Base-by-base conservation (phyloP, 2,329 filamentous ascomycete species). In the Pestalotiopsis fici region DNA sequence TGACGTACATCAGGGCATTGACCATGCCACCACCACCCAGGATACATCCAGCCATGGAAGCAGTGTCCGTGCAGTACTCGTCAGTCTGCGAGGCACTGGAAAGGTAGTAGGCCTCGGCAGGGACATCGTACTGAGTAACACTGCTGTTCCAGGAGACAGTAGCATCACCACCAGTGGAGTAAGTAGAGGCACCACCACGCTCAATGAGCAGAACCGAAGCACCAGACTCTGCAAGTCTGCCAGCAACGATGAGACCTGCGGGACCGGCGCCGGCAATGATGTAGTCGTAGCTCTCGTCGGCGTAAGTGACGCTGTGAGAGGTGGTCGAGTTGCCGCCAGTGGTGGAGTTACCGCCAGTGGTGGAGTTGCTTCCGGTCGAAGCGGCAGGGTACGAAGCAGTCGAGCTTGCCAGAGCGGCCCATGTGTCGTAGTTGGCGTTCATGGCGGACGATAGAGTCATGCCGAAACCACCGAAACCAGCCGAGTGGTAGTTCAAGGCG, bases 241-340 rank as follows among this genome's bases (percentile, higher is more conserved):
- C 74, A 3, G 79, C 78, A 1, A 75, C 74, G 23, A 81, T 72
- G 66, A 81, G 72, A 27, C 80, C 79, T 4, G 78, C 74, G 13
- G 78, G 74, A 21, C 79, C 79, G 27, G 75, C 79, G 50, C 79
- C 79, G 1, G 78, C 79, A 11, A 82, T 75, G 21, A 82, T 81
- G 63, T 79, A 79, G 62, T 82, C 79, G 67, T 80, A 81, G 2
- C 79, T 80, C 1, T 69, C 66, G 72, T 80, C 80, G 68, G 73
- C 75, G 43, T 67, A 70, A 37, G 74, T 73, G 25, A 64, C 74
- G 67, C 62, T 67, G 71, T 72, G 75, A 27, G 50, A 15, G 21
- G 23, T 66, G 43, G 68, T 62, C n/a, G 59, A 62, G 62, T 65
- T 66, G 59, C 65, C 68, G n/a, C 65, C 71, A 9, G 64, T 70